phyloP scores from a whole-genome alignment of 352 stramenopile species.

The Blastocystis sp. region DNA sequence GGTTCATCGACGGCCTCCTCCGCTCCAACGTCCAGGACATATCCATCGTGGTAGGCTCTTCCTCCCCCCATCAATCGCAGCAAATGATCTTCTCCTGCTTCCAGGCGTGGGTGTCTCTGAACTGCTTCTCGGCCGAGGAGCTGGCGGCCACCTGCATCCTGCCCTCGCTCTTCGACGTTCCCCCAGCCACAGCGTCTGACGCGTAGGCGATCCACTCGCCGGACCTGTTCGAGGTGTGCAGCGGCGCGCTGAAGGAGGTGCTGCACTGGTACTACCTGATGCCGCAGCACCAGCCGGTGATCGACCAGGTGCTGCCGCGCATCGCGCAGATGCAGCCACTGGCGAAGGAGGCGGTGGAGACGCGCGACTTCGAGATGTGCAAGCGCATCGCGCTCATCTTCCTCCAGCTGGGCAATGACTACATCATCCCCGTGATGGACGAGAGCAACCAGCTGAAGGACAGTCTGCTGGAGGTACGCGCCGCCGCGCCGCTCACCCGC shows the following conservation, averaged over 20 bases:
- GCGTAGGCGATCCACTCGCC: slow-evolving; percentile 20
- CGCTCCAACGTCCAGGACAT: not conserved
- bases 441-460: slow-evolving; percentile 31
- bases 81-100: slow-evolving; percentile 27
- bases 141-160: slow-evolving; percentile 12
- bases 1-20: slow-evolving; percentile 19
- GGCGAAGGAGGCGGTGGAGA: slow-evolving; percentile 6
- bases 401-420: slow-evolving; percentile 35
- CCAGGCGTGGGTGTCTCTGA: slow-evolving; percentile 27
- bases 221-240: slow-evolving; percentile 35
- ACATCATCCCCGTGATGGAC: slow-evolving; percentile 16
- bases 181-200: not conserved
- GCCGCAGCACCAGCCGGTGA: slow-evolving; percentile 5
- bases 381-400: slow-evolving; percentile 25
- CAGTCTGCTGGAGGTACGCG: not conserved
- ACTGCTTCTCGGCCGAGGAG: slow-evolving; percentile 22
- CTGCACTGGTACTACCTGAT: slow-evolving; percentile 11
- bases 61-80: not conserved
- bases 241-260: slow-evolving; percentile 28
- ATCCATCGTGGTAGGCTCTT: not conserved
- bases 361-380: slow-evolving; percentile 21
- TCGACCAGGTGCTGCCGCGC: slow-evolving; percentile 17
- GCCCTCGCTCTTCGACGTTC: slow-evolving; percentile 18
- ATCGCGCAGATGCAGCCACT: slow-evolving; percentile 24
- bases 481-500: not conserved